Base-by-base conservation (phyloP, 768 basidiomycete species). In the Cyathus striatus region DNA sequence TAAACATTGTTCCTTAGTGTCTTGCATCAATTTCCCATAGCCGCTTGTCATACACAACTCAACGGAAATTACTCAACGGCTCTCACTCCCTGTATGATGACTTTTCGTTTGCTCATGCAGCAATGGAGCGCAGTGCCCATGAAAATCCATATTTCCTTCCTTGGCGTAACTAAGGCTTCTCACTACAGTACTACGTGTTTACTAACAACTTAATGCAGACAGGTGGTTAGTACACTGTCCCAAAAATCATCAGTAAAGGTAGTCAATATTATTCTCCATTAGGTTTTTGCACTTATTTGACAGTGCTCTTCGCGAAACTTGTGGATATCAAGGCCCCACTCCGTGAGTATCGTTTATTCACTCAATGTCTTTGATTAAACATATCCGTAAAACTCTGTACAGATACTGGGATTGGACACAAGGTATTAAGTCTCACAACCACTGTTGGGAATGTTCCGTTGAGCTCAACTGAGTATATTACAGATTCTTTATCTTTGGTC, bases 331-430 rank as follows among this genome's bases (percentile, higher is more conserved):
- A 23, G 49, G 49, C 7, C 49, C 49, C 18, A 50, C 42, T 24
- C 49, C 49, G 41, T 50, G 33, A 13, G 48, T 30, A n/a, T n/a
- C 42, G 40, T 13, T 7, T 22, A 6, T 21, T 25, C 23, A 17
- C 26, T 12, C 17, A 30, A 30, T 30, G 27, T 30, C 27, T 30
- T n/a, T n/a, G n/a, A n/a, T n/a, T n/a, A 16, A 10, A 30, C 17
- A 23, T 13, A 10, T 16, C 23, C 6, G 25, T 41, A 6, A 25
- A 27, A 13, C 12, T n/a, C 32, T 25, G 2, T 35, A 10, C 27
- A 50, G 49, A 33, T 50, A 37, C 32, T 50, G 49, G 49, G 49
- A 50, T 23, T 50, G 45, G 45, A 42, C 45, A 4, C 46, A 42
- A 33, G 49, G 46, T 46, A 22, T n/a, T 23, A 7, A 37, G 17